These are phyloP conservation scores for Pseudogymnoascus sp. DNA, from an alignment of 2,329 filamentous ascomycete genomes.

Conservation along the genomic window DNA sequence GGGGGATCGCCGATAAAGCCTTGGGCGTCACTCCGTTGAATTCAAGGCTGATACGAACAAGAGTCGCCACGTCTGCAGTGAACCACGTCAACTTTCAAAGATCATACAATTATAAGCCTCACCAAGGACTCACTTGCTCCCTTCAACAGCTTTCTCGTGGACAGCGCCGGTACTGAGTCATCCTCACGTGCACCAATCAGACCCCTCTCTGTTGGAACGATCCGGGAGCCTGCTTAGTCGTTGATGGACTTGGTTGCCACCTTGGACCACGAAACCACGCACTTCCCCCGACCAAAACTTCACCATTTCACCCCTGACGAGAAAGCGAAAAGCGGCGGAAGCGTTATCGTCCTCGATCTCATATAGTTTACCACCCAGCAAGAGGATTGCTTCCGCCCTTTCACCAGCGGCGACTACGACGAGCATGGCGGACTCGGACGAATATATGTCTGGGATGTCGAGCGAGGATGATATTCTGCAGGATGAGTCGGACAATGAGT, in stretches of 20 bases:
- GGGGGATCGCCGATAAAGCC: conserved; percentile 10
- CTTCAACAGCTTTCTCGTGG: background rate
- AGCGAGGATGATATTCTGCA: conserved; percentile 69
- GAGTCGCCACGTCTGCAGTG: background rate
- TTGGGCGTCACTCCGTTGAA: conserved; percentile 9
- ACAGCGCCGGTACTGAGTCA: conserved; percentile 5
- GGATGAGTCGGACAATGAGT: conserved; percentile 69
- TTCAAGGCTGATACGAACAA: conserved; percentile 1
- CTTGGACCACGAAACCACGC: background rate
- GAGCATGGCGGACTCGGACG: conserved; percentile 84
- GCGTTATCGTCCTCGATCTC: conserved; percentile 32
- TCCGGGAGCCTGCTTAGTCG: conserved; percentile 4
- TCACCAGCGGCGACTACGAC: conserved; percentile 48
- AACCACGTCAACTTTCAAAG: conserved; percentile 5
- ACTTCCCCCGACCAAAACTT: background rate
- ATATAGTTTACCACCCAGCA: conserved; percentile 28
- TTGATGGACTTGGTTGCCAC: conserved; percentile 10
- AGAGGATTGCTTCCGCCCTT: conserved; percentile 34
- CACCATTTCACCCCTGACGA: conserved; percentile 48
- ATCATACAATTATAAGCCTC: background rate
- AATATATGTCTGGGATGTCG: conserved; percentile 79
- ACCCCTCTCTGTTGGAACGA: background rate
- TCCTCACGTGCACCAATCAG: conserved; percentile 11
- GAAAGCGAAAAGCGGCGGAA: conserved; percentile 49
- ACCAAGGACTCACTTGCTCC: background rate